Percentiles rank a stretch among this genome's conserved stretches.
Evolutionary conservation across 805 yeast genomes (phyloP).

Genomic region (Teunomyces lycoperdinae): DNA sequence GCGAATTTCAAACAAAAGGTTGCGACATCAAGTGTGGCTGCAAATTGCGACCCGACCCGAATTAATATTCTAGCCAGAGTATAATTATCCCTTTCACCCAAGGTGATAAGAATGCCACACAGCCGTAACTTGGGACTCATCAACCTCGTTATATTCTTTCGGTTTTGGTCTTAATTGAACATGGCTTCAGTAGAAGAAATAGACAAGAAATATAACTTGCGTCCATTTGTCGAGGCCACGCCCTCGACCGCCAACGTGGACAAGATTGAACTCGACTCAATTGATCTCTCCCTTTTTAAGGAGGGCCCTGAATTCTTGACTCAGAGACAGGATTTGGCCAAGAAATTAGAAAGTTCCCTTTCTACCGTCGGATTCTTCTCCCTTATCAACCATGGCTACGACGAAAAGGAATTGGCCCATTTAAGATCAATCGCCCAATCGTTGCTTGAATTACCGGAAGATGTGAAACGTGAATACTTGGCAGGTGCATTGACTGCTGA

Average conservation of each 20-base stretch:
- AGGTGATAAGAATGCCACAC: too few species aligned
- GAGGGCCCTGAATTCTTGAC: constrained; percentile 35
- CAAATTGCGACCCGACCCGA: constrained; percentile 2
- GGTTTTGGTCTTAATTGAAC: background rate
- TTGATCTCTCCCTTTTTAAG: constrained; percentile 34
- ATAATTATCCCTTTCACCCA: too few species aligned
- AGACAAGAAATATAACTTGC: constrained; percentile 24
- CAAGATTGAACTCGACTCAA: constrained; percentile 27
- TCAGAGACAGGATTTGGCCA: constrained; percentile 31
- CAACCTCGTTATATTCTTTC: background rate
- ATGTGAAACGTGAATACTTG: constrained; percentile 32
- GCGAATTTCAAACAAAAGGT: background rate
- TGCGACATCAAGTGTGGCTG: constrained; percentile 7
- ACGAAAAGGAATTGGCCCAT: constrained; percentile 27
- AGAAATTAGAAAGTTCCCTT: constrained; percentile 36
- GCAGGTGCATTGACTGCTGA: constrained; percentile 40
- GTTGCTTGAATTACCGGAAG: constrained; percentile 39
- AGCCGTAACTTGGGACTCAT: background rate
- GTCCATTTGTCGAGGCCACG: constrained; percentile 28
- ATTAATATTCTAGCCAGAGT: background rate
- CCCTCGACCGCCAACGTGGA: constrained; percentile 16
- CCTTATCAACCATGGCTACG: constrained; percentile 41
- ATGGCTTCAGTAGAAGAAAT: constrained; percentile 8
- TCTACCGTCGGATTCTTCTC: constrained; percentile 45
- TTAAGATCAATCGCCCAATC: constrained; percentile 41